Evolutionary conservation across 2,329 filamentous ascomycete genomes (phyloP), one percentile per base, ranked within the genome.

Genomic region (Curvularia spicifera): DNA sequence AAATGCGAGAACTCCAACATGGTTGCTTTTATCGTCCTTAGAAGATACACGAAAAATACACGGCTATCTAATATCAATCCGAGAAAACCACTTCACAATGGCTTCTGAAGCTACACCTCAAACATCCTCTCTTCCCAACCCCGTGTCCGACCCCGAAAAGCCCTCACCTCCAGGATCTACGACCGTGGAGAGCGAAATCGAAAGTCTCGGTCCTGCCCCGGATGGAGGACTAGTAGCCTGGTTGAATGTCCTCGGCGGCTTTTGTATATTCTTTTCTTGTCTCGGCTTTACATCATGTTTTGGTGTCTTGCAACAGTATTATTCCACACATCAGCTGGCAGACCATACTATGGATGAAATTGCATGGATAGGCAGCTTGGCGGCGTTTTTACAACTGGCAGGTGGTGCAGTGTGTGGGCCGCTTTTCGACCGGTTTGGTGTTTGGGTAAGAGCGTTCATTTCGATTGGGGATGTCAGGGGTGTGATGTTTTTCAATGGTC

Each of bases 341-440:
- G 12, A 35, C 33, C 33, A 66, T 29, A 20, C 18, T 7, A 43
- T 75, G 5, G 74, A 73, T 15, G 73, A 71, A 1, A 74, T 82
- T 42, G 65, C 79, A 1, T 82, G 80, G 79, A 81, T 81, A 45
- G 75, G 78, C 1, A 78, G 78, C 0, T 35, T 71, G 10, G 68
- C 78, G 33, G 64, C 68, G 1, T 81, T 79, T 57, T 71, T 81
- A 57, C 78, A 87, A 76, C 82, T 84, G 67, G 77, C 70, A 24
- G 53, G 81, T 61, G 86, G 87, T 0, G 83, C 84, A 0, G 61
- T 89, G 12, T 81, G 86, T 26, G 88, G 88, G 1, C 84, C 83
- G 20, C 40, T 88, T 0, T 89, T 84, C 62, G 89, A 91, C 67
- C 78, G 79, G 1, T 79, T 74, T 53, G 80, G 81, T 3, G 69